These are phyloP conservation scores for Hymenochaete sp. DNA, from an alignment of 1,284 basidiomycete species.

Conservation along the genomic window DNA sequence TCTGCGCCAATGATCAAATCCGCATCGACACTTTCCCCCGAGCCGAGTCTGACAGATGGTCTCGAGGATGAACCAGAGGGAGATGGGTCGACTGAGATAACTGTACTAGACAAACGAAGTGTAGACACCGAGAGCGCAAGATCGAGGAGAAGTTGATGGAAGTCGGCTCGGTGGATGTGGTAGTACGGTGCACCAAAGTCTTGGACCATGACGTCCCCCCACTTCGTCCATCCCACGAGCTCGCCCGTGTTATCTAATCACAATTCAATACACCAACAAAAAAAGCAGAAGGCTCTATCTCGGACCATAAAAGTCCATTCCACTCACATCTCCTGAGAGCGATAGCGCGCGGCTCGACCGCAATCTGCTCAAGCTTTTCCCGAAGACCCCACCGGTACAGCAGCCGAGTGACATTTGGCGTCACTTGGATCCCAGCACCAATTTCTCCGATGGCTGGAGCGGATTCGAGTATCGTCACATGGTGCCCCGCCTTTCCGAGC, in stretches of 20 bases:
- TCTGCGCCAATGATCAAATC: constrained; percentile 50
- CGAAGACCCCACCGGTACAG: constrained; percentile 37
- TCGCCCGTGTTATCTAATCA: constrained; percentile 30
- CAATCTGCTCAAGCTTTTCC: constrained; percentile 27
- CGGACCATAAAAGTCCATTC: neutral
- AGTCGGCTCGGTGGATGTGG: constrained; percentile 38
- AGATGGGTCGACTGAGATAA: constrained; percentile 34
- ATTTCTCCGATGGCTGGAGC: constrained; percentile 37
- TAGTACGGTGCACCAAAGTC: constrained; percentile 40
- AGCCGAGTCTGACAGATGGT: constrained; percentile 30
- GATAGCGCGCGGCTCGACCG: constrained; percentile 35
- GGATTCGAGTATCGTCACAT: constrained; percentile 37
- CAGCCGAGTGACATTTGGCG: constrained; percentile 37
- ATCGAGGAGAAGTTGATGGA: constrained; percentile 26
- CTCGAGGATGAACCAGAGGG: constrained; percentile 22
- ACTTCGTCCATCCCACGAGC: constrained; percentile 35
- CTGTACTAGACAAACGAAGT: constrained; percentile 23
- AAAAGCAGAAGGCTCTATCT: neutral
- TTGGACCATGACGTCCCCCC: constrained; percentile 29
- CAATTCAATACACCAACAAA: neutral
- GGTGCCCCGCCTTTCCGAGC: constrained; percentile 37
- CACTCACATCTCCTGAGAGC: constrained; percentile 32
- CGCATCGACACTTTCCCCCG: constrained; percentile 32
- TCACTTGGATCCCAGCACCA: constrained; percentile 45
- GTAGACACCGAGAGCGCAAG: constrained; percentile 20